Conservation (phyloP, 129 eudicot genomes). For the Helianthus tuberosus region DNA sequence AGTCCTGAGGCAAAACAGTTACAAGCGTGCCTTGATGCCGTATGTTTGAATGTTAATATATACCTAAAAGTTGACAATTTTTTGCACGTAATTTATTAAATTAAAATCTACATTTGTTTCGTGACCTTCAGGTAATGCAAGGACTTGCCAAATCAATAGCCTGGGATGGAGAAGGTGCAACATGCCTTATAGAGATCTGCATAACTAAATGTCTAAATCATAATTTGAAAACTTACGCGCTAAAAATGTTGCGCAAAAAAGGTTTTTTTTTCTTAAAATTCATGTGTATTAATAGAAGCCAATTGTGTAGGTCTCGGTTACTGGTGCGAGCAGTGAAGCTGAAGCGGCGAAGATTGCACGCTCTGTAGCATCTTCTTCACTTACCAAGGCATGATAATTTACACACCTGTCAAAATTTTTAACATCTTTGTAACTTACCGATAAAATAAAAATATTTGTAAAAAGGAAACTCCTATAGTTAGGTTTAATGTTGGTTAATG, state of each 20-base stretch:
- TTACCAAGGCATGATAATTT: slow-evolving; percentile 31
- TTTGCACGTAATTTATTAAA: not conserved
- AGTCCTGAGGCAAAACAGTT: slow-evolving; percentile 68
- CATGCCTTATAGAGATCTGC: slow-evolving; percentile 88
- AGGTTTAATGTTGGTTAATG: slow-evolving; percentile 18
- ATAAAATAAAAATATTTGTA: not conserved
- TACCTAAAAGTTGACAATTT: not conserved
- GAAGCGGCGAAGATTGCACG: slow-evolving; percentile 95
- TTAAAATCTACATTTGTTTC: not conserved
- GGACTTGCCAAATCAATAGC: slow-evolving; percentile 99
- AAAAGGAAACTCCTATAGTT: not conserved
- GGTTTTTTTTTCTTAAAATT: not conserved
- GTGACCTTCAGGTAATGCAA: slow-evolving; percentile 79
- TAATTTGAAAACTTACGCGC: not conserved
- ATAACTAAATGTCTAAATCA: not conserved
- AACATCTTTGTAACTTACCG: not conserved
- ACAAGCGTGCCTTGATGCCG: slow-evolving; percentile 92
- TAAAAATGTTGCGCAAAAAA: not conserved
- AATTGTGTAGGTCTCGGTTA: slow-evolving; percentile 65
- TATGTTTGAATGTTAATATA: slow-evolving; percentile 36
- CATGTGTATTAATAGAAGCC: slow-evolving; percentile 2
- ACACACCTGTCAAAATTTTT: not conserved
- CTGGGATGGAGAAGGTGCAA: slow-evolving; percentile 99
- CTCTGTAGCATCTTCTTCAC: slow-evolving; percentile 57
- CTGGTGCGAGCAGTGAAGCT: slow-evolving; percentile 75